A percentile compares a stretch with the other conserved stretches of the same genome.
phyloP scores from a whole-genome alignment of 2,329 filamentous ascomycete species.

The Neoascochyta sp. region DNA sequence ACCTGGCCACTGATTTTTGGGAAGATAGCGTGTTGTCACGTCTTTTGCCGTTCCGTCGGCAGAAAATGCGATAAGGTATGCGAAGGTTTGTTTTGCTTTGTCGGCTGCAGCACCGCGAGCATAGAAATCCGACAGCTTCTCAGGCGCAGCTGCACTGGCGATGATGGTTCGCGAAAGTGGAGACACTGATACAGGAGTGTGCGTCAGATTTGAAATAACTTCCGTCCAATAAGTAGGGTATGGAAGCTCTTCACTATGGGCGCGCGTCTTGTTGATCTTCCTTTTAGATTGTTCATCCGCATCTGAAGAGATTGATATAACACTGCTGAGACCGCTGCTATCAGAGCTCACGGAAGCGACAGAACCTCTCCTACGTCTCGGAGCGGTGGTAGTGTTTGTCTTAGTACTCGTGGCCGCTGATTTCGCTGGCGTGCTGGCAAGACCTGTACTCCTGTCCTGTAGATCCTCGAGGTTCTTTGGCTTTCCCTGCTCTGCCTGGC shows the following conservation, averaged over 20 bases:
- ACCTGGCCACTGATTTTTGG: constrained; percentile 75
- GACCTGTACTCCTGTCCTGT: constrained; percentile 7
- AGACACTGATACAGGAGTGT: constrained; percentile 76
- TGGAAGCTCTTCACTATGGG: constrained; percentile 70
- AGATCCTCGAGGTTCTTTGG: constrained; percentile 37
- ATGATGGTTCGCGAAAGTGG: constrained; percentile 51
- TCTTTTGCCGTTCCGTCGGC: constrained; percentile 88
- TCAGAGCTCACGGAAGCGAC: constrained; percentile 39
- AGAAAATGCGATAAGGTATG: constrained; percentile 81
- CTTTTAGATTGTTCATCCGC: constrained; percentile 52
- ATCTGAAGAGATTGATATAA: constrained; percentile 45
- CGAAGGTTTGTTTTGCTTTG: constrained; percentile 81
- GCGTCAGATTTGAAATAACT: constrained; percentile 74
- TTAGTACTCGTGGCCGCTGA: constrained; percentile 4
- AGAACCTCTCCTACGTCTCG: constrained; percentile 2
- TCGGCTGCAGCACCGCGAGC: constrained; percentile 80
- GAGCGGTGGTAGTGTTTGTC: constrained; percentile 6
- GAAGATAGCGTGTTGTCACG: constrained; percentile 87
- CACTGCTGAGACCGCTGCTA: constrained; percentile 41
- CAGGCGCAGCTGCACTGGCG: constrained; percentile 62
- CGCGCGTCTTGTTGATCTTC: constrained; percentile 42
- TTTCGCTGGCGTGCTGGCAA: neutral
- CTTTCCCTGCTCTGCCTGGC: constrained; percentile 74
- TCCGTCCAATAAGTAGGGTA: constrained; percentile 95
- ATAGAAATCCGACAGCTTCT: constrained; percentile 71